Percentiles rank a stretch among this genome's conserved stretches.
Evolutionary conservation across 2,329 filamentous ascomycete genomes (phyloP).

Genomic region (Phaeoacremonium minimum): DNA sequence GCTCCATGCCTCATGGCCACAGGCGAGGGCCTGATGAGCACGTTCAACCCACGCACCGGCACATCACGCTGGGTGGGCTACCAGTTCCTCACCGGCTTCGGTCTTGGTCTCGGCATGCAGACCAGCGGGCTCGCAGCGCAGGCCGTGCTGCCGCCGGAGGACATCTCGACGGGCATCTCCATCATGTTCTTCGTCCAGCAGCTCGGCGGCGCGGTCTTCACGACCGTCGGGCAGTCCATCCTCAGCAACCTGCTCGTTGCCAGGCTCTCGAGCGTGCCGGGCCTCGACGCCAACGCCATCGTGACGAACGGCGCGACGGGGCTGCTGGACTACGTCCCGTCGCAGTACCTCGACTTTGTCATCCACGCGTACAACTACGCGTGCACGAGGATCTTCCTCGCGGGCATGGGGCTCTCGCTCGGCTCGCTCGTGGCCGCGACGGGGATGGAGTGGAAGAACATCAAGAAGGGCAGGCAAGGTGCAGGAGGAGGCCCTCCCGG

Average conservation of each 20-base stretch:
- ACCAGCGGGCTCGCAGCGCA: conserved; percentile 52
- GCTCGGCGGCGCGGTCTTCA: conserved; percentile 54
- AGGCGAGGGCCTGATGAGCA: conserved; percentile 54
- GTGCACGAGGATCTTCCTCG: conserved; percentile 59
- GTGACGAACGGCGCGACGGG: conserved; percentile 53
- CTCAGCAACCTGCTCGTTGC: conserved; percentile 41
- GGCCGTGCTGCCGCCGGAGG: conserved; percentile 44
- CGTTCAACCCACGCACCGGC: conserved; percentile 40
- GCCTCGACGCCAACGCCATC: conserved; percentile 35
- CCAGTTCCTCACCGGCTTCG: conserved; percentile 55
- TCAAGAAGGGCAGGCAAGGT: conserved; percentile 46
- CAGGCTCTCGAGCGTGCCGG: conserved; percentile 32
- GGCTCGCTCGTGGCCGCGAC: conserved; percentile 52
- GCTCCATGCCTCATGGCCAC: conserved; percentile 44
- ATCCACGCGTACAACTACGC: conserved; percentile 62
- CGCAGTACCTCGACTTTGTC: conserved; percentile 46
- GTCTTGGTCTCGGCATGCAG: conserved; percentile 56
- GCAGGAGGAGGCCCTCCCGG: not conserved
- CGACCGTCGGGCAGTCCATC: conserved; percentile 51
- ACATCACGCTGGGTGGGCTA: conserved; percentile 54
- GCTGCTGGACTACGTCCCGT: conserved; percentile 47
- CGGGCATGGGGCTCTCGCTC: conserved; percentile 51
- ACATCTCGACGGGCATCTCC: conserved; percentile 51
- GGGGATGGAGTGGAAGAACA: conserved; percentile 62
- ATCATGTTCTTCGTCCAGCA: conserved; percentile 56